Base-by-base conservation (phyloP, 371 early-diverging fungal genomes). In the Synchytrium microbalum region DNA sequence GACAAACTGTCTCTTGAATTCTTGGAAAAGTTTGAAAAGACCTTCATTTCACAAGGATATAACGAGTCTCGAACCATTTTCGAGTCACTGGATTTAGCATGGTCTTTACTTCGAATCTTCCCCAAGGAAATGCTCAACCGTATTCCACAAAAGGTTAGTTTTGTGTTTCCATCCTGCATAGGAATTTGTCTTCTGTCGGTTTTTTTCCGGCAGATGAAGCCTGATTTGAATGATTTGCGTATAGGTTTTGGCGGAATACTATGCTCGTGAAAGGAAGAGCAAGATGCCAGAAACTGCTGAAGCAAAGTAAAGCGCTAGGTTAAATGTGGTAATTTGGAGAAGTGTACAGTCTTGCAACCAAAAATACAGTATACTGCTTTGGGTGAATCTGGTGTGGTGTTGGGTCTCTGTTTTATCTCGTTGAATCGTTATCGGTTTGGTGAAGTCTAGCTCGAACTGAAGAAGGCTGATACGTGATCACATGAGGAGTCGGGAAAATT, bases 101-200 rank as follows among this genome's bases (percentile, higher is more conserved):
- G 99, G 99, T 90, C 93, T 24, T 84, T 99, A 57, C 83, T 99
- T 51, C 92, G 96, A 71, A 96, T 99, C 75, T 99, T 99, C 92
- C 99, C 99, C 73, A 96, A 96, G 86, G 99, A 99, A 75, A 85
- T 99, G 88, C 88, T 99, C 53, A 99, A 99, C 84, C 93, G 99
- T 79, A 99, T 99, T 73, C 99, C 99, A 61, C 91, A 92, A 67
- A 92, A 96, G 72, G 79, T 96, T 60, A 80, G 46, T 38, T 19
- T 38, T 10, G 46, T 19, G 10, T 5, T 38, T 5, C 5, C 5
- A 19, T 10, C 19, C 5, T 10, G 46, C 46, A 19, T 10, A 5
- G 46, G n/a, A n/a, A n/a, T n/a, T n/a, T n/a, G n/a, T n/a, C n/a
- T n/a, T n/a, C n/a, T n/a, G n/a, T n/a, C n/a, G n/a, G n/a, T n/a